phyloP scores from a whole-genome alignment of 2,329 filamentous ascomycete species.

The Pseudopithomyces maydicus region DNA sequence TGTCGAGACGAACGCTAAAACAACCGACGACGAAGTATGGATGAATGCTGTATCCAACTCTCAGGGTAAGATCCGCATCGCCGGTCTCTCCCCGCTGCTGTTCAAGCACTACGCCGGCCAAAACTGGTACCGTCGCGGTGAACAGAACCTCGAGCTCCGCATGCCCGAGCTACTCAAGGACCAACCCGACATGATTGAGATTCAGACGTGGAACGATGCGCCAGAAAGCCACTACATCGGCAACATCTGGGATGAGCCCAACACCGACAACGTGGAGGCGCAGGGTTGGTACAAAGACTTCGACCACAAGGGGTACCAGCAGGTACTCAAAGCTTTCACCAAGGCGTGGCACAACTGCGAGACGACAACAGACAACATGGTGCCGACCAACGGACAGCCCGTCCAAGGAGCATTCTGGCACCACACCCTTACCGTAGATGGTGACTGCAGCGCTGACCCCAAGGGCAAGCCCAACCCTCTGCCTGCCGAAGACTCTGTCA shows the following conservation, averaged over 20 bases:
- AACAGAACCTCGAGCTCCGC: slow-evolving; percentile 43
- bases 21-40: slow-evolving; percentile 27
- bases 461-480: slow-evolving; percentile 34
- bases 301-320: slow-evolving; percentile 44
- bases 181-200: slow-evolving; percentile 46
- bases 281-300: slow-evolving; percentile 34
- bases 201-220: slow-evolving; percentile 51
- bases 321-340: slow-evolving; percentile 45
- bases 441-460: slow-evolving; percentile 51
- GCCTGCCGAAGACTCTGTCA: slow-evolving; percentile 20
- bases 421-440: slow-evolving; percentile 21
- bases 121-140: slow-evolving; percentile 47
- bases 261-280: slow-evolving; percentile 23
- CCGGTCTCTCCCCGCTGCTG: slow-evolving; percentile 45
- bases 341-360: slow-evolving; percentile 43
- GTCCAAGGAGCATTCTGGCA: slow-evolving; percentile 30
- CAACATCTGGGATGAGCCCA: slow-evolving; percentile 43
- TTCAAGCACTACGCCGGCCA: slow-evolving; percentile 42
- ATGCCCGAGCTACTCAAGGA: slow-evolving; percentile 35
- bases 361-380: slow-evolving; percentile 24
- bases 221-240: slow-evolving; percentile 51
- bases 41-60: slow-evolving; percentile 25
- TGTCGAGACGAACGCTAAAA: slow-evolving; percentile 31
- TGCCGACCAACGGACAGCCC: slow-evolving; percentile 19
- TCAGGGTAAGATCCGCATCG: slow-evolving; percentile 45